These are phyloP conservation scores for Coniella vitis DNA, from an alignment of 2,329 filamentous ascomycete species.

Conservation along the genomic window DNA sequence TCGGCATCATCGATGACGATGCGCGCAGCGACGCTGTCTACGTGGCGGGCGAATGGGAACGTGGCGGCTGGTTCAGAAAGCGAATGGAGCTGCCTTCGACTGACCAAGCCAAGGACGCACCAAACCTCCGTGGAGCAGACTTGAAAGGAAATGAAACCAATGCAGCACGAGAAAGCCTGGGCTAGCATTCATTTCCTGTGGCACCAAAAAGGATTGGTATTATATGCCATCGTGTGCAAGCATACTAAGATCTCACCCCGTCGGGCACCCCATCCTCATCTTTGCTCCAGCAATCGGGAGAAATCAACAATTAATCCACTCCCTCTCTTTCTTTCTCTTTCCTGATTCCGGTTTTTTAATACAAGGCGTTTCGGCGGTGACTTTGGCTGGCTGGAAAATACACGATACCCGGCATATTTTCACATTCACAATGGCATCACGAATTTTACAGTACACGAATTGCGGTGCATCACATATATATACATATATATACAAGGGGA, in stretches of 20 bases:
- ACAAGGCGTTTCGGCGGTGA: not conserved
- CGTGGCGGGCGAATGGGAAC: slow-evolving; percentile 67
- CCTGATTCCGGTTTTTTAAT: not conserved
- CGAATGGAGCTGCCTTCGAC: slow-evolving; percentile 9
- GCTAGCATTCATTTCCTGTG: not conserved
- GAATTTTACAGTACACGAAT: slow-evolving; percentile 3
- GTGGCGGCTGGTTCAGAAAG: slow-evolving; percentile 70
- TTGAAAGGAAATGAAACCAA: slow-evolving; percentile 12
- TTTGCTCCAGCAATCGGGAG: not conserved
- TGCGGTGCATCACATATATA: slow-evolving; percentile 1
- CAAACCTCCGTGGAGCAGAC: slow-evolving; percentile 3
- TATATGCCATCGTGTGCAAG: not conserved
- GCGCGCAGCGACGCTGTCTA: slow-evolving; percentile 60
- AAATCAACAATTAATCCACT: not conserved
- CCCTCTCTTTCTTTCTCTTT: not conserved
- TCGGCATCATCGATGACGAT: slow-evolving; percentile 58
- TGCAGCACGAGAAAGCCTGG: slow-evolving; percentile 7
- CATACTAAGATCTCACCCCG: not conserved
- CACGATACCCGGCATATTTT: slow-evolving; percentile 15
- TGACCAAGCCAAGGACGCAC: slow-evolving; percentile 10
- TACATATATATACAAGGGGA: not conserved
- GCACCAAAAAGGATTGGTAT: not conserved
- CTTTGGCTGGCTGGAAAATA: slow-evolving; percentile 10
- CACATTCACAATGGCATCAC: slow-evolving; percentile 1
- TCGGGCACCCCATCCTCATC: not conserved